phyloP scores from a whole-genome alignment of 2,329 filamentous ascomycete genomes.

The Exophiala sp. region DNA sequence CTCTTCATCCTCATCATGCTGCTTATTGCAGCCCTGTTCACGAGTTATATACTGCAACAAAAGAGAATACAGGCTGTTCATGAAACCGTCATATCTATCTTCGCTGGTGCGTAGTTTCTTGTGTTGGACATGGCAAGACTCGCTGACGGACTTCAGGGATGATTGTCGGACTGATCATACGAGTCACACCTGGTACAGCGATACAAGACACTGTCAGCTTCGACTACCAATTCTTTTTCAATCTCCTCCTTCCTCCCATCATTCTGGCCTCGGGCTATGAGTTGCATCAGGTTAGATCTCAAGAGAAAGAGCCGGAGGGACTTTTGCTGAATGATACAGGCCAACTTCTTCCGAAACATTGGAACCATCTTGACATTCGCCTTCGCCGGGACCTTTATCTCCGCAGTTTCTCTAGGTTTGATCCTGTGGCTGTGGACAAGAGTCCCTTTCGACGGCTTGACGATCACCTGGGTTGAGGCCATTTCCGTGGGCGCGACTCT shows the following conservation, averaged over 20 bases:
- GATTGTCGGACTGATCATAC: conserved; percentile 85
- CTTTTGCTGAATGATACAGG: conserved; percentile 39
- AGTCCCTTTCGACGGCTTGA: conserved; percentile 78
- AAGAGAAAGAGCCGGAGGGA: not conserved
- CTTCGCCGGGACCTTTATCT: conserved; percentile 95
- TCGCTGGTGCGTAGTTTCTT: conserved; percentile 63
- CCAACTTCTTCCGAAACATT: conserved; percentile 98
- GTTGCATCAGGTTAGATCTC: conserved; percentile 68
- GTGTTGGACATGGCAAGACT: not conserved
- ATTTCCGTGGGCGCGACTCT: conserved; percentile 95
- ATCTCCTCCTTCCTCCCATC: conserved; percentile 94
- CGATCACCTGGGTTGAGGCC: conserved; percentile 89
- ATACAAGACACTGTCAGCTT: conserved; percentile 92
- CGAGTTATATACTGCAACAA: conserved; percentile 93
- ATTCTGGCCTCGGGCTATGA: conserved; percentile 97
- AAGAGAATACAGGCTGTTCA: conserved; percentile 97
- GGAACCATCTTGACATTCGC: conserved; percentile 96
- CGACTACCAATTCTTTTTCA: conserved; percentile 99
- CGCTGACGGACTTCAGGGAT: conserved; percentile 61
- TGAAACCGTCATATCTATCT: conserved; percentile 97
- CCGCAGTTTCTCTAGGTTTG: conserved; percentile 85
- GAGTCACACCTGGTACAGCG: conserved; percentile 74
- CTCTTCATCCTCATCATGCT: conserved; percentile 95
- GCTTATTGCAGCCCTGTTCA: conserved; percentile 90
- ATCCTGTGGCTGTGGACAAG: conserved; percentile 87